phyloP scores from a whole-genome alignment of 805 yeast genomes.

The Lachancea fermentati region DNA sequence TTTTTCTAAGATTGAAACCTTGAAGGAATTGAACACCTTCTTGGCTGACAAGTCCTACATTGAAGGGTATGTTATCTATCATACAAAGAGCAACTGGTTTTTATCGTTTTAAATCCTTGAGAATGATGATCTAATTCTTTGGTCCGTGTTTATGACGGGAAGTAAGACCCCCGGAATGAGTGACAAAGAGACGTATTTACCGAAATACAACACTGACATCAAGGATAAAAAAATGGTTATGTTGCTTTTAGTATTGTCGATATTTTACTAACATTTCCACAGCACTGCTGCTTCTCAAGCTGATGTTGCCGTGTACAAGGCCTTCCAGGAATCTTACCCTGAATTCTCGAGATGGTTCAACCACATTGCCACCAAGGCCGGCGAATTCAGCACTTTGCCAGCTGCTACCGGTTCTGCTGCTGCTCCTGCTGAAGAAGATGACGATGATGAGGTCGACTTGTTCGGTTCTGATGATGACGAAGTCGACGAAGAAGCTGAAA shows the following conservation, averaged over 20 bases:
- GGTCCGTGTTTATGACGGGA: slow-evolving; percentile 99
- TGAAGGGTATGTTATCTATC: slow-evolving; percentile 72
- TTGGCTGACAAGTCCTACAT: slow-evolving; percentile 91
- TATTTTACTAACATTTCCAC: slow-evolving; percentile 7
- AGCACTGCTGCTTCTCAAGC: slow-evolving; percentile 92
- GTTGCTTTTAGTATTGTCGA: background rate
- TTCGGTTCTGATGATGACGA: slow-evolving; percentile 86
- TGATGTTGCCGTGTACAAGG: slow-evolving; percentile 89
- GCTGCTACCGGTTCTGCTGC: slow-evolving; percentile 57
- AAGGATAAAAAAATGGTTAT: background rate
- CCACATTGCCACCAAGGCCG: slow-evolving; percentile 92
- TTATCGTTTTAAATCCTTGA: too few relatives aligned
- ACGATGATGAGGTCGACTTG: slow-evolving; percentile 76
- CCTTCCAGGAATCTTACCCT: slow-evolving; percentile 89
- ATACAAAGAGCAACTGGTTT: background rate
- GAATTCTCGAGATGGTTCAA: slow-evolving; percentile 97
- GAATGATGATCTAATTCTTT: slow-evolving; percentile 63
- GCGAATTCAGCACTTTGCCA: slow-evolving; percentile 76
- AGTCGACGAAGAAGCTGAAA: slow-evolving; percentile 95
- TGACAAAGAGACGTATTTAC: slow-evolving; percentile 46
- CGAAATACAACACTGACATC: slow-evolving; percentile 12
- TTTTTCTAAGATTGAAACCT: slow-evolving; percentile 72
- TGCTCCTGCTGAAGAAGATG: slow-evolving; percentile 70
- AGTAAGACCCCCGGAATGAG: slow-evolving; percentile 94
- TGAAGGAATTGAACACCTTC: slow-evolving; percentile 71